Base-by-base conservation (phyloP, 2,329 filamentous ascomycete genomes). In the Epichloe festucae region DNA sequence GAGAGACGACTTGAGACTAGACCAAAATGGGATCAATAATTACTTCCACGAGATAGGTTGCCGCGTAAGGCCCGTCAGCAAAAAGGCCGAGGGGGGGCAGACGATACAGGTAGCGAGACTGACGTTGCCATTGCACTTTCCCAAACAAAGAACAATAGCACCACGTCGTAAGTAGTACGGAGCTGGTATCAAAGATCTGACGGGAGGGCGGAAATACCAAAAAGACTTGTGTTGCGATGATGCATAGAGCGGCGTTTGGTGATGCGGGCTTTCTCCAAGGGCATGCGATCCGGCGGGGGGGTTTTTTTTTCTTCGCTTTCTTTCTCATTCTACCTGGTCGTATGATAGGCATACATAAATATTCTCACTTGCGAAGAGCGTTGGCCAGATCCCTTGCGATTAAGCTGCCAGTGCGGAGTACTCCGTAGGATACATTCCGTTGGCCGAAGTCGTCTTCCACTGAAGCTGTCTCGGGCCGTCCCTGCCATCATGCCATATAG, bases 21-120 rank as follows among this genome's bases (percentile, higher is more conserved):
- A 89, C 57, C 79, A 83, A 65, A 84, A 79, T 67, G 73, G 80
- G 62, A 81, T 91, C 60, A 76, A 73, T 49, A 76, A 81, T 62
- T 90, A 89, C 65, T 90, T 87, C 65, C 69, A 73, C 46, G 87
- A 91, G 65, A 82, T 93, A 57, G 88, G 88, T 21, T 87, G 83
- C 34, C 79, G 75, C 58, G 74, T 87, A 34, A 79, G 76, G 64
- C 70, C 73, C 57, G 73, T 78, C 53, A 75, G 82, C 57, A 78
- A 76, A 35, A 82, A 81, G 57, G 78, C 79, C 51, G 79, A 79
- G 52, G 80, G 81, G 81, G 76, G 69, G 53, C 66, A 66, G 52
- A 60, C 67, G 34, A 69, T 39, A 14, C 49, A 76, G 54, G 70
- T 90, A 48, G 89, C 86, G 12, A 81, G 81, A 58, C 70, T 97